These are phyloP conservation scores for Mrakiaceae sp. DNA, from an alignment of 1,284 basidiomycete species.

Conservation along the genomic window DNA sequence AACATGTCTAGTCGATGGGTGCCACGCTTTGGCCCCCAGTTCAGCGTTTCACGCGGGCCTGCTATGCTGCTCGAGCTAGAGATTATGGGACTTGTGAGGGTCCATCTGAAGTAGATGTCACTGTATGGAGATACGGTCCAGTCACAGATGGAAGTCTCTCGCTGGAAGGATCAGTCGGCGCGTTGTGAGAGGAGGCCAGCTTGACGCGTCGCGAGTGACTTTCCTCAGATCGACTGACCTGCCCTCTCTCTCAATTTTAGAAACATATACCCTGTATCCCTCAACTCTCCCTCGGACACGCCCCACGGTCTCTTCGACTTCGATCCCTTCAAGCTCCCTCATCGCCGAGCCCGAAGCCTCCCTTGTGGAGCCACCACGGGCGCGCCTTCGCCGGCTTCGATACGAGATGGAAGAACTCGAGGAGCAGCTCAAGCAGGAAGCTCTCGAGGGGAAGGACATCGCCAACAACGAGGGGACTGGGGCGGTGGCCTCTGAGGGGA, in stretches of 20 bases:
- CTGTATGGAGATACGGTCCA: no score
- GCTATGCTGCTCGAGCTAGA: no score
- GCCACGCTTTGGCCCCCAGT: no score
- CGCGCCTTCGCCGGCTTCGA: conserved; percentile 35
- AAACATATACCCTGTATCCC: conserved; percentile 14
- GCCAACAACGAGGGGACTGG: conserved; percentile 13
- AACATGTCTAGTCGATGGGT: no score
- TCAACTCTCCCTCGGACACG: not conserved
- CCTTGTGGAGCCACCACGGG: conserved; percentile 32
- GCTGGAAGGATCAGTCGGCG: no score
- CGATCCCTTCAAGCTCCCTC: conserved; percentile 17
- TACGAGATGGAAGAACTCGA: conserved; percentile 40
- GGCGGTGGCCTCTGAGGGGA: not conserved
- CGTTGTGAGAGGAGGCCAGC: not conserved
- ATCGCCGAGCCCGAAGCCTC: conserved; percentile 17
- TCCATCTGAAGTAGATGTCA: no score
- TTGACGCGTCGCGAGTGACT: conserved; percentile 8
- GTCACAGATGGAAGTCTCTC: no score
- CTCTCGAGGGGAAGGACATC: not conserved
- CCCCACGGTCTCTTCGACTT: conserved; percentile 9
- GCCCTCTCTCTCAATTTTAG: not conserved
- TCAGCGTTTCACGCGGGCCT: no score
- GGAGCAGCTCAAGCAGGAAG: conserved; percentile 27
- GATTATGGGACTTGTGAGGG: no score
- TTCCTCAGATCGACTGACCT: conserved; percentile 15